phyloP scores from a whole-genome alignment of 2,329 filamentous ascomycete genomes.

The Xylaria polymorpha region DNA sequence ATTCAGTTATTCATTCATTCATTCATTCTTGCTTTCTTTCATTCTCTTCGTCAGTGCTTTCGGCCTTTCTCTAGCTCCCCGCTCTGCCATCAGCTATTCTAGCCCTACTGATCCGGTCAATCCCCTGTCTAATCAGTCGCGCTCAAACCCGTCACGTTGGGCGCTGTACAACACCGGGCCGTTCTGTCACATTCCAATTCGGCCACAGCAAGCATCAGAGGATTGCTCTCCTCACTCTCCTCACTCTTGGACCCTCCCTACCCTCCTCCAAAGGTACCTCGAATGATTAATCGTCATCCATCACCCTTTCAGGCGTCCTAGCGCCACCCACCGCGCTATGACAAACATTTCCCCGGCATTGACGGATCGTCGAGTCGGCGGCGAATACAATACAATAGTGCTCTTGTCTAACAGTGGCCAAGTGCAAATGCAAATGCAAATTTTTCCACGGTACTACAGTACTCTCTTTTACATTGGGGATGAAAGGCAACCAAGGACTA shows the following conservation, averaged over 20 bases:
- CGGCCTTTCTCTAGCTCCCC: neutral
- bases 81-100: neutral
- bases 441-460: neutral
- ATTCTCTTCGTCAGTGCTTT: neutral
- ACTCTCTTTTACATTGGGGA: neutral
- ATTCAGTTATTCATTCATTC: neutral
- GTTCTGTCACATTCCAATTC: constrained; percentile 19
- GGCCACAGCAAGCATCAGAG: constrained; percentile 13
- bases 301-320: neutral
- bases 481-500: neutral
- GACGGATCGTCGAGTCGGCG: neutral
- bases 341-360: constrained; percentile 6
- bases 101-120: constrained; percentile 12
- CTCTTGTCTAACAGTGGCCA: neutral
- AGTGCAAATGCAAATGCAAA: neutral
- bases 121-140: neutral
- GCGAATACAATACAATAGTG: neutral
- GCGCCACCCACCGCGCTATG: constrained; percentile 10
- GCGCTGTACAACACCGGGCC: constrained; percentile 16
- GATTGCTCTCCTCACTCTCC: neutral
- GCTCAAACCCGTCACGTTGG: neutral
- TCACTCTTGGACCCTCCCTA: neutral
- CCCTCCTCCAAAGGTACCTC: constrained; percentile 2
- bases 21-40: neutral
- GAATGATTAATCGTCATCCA: neutral